Conservation (phyloP, 2,329 filamentous ascomycete genomes). For the Xylariaceae sp. region DNA sequence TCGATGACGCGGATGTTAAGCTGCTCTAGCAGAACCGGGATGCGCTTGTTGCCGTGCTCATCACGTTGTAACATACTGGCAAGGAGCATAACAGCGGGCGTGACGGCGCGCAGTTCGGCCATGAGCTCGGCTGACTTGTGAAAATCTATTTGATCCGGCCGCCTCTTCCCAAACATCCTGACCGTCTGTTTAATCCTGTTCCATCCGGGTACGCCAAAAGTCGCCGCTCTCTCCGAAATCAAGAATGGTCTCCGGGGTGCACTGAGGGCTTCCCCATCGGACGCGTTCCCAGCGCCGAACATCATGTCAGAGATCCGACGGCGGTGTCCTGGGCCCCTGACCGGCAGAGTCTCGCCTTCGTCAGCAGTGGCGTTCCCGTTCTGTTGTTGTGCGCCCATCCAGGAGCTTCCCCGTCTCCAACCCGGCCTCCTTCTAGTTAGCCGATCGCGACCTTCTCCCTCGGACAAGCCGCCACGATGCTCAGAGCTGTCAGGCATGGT, state of each 20-base stretch:
- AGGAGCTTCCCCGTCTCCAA: conserved; percentile 56
- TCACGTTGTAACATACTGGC: conserved; percentile 98
- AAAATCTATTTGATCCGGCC: conserved; percentile 84
- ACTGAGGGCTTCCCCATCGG: conserved; percentile 54
- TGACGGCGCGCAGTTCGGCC: conserved; percentile 87
- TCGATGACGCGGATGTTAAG: conserved; percentile 83
- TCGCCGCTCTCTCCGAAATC: conserved; percentile 62
- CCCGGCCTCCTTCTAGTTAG: conserved; percentile 46
- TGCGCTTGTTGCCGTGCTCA: conserved; percentile 90
- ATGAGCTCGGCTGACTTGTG: conserved; percentile 94
- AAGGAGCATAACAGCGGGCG: conserved; percentile 86
- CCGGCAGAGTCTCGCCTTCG: conserved; percentile 47
- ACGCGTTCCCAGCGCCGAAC: conserved; percentile 58
- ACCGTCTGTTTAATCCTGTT: conserved; percentile 86
- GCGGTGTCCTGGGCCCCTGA: conserved; percentile 56
- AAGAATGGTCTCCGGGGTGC: conserved; percentile 54
- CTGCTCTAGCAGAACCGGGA: conserved; percentile 92
- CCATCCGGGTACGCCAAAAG: conserved; percentile 79
- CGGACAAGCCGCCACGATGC: conserved; percentile 61
- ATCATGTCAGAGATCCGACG: conserved; percentile 58
- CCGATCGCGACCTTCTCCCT: conserved; percentile 67
- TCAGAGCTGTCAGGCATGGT: conserved; percentile 59
- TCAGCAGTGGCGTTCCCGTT: conserved; percentile 45
- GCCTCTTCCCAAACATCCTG: conserved; percentile 67
- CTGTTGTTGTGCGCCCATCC: conserved; percentile 47